A percentile compares a stretch with the other conserved stretches of the same genome.
These are phyloP conservation scores for Penicillium canescens DNA, from an alignment of 495 filamentous ascomycete species.

Conservation along the genomic window DNA sequence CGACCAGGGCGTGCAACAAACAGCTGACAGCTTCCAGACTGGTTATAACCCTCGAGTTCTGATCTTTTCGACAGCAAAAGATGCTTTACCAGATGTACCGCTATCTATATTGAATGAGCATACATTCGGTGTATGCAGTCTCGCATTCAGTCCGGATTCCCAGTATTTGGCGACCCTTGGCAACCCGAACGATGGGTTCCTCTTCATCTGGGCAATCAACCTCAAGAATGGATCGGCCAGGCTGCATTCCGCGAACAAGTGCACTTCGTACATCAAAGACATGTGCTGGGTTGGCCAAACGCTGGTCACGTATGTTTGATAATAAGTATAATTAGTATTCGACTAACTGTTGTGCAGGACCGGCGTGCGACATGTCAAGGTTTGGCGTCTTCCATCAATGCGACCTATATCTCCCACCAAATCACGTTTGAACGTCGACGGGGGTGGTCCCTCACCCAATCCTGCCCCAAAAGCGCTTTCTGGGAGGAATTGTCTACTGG, in stretches of 20 bases:
- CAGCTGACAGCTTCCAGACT: conserved; percentile 49
- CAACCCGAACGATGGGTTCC: conserved; percentile 86
- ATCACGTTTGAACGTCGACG: conserved; percentile 44
- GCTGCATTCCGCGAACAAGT: conserved; percentile 91
- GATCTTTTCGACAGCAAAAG: conserved; percentile 77
- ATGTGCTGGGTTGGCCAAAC: conserved; percentile 85
- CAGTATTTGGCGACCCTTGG: conserved; percentile 88
- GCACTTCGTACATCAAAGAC: conserved; percentile 76
- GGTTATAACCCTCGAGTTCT: conserved; percentile 91
- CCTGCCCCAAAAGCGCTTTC: conserved; percentile 55
- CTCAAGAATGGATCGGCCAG: conserved; percentile 78
- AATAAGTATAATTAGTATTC: neutral
- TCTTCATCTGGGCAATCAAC: conserved; percentile 89
- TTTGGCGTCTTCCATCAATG: conserved; percentile 79
- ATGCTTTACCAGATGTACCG: conserved; percentile 75
- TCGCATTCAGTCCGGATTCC: conserved; percentile 87
- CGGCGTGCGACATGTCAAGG: conserved; percentile 89
- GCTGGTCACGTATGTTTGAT: conserved; percentile 59
- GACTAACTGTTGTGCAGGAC: conserved; percentile 47
- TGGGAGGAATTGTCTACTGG: conserved; percentile 60
- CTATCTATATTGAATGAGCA: conserved; percentile 87
- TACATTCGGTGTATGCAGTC: conserved; percentile 80
- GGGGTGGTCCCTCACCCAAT: conserved; percentile 35
- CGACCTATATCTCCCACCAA: conserved; percentile 49
- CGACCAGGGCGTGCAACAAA: neutral